A percentile compares a stretch with the other conserved stretches of the same genome.
Conservation (phyloP, 148 eudicot genomes). For the Fagopyrum homotropicum region DNA sequence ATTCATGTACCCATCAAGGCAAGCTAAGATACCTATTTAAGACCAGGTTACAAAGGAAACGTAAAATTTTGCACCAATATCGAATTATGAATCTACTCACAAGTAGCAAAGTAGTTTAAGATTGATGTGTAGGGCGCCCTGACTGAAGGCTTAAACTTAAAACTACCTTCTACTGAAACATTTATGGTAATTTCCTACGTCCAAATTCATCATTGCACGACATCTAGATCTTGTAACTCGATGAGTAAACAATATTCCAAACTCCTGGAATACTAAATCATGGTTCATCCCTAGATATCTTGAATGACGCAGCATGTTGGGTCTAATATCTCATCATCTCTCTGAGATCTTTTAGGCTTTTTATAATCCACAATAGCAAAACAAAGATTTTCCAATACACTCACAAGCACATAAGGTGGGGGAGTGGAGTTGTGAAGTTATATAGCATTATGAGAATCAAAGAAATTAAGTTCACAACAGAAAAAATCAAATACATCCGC, state of each 20-base stretch:
- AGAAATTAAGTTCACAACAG: no score
- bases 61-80: not conserved
- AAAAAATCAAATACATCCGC: no score
- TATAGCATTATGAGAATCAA: no score
- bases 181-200: not conserved
- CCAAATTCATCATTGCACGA: not conserved
- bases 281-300: not conserved
- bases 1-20: constrained; percentile 97
- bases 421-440: no score
- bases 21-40: constrained; percentile 76
- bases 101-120: no score
- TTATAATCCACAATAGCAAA: no score
- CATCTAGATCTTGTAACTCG: not conserved
- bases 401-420: no score
- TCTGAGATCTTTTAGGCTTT: not conserved
- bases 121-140: no score
- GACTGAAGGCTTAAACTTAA: no score
- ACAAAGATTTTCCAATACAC: no score
- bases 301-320: not conserved
- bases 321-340: not conserved
- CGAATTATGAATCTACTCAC: not conserved
- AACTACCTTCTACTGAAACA: not conserved
- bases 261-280: not conserved
- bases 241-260: not conserved
- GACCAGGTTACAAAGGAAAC: not conserved